These are phyloP conservation scores for Candida glaebosa DNA, from an alignment of 805 yeast species.

Conservation along the genomic window DNA sequence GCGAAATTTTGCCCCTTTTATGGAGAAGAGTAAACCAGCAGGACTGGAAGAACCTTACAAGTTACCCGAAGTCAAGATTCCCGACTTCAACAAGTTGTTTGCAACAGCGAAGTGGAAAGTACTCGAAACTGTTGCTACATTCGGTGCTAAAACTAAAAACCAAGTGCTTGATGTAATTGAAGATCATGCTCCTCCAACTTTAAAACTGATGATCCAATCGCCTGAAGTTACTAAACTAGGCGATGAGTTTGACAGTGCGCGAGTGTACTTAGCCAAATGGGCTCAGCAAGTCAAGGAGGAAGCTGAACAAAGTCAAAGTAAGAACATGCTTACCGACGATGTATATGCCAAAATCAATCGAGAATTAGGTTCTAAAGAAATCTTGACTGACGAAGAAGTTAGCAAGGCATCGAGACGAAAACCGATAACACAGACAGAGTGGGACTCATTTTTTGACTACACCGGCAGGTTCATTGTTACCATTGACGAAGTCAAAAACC, in stretches of 20 bases:
- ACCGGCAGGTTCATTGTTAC: constrained; percentile 75
- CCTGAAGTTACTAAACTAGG: constrained; percentile 81
- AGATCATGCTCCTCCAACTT: constrained; percentile 56
- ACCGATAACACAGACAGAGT: constrained; percentile 66
- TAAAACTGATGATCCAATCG: constrained; percentile 58
- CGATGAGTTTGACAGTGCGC: constrained; percentile 90
- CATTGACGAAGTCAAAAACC: constrained; percentile 69
- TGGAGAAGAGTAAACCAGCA: constrained; percentile 12
- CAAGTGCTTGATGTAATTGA: constrained; percentile 64
- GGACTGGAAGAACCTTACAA: constrained; percentile 17
- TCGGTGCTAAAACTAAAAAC: constrained; percentile 49
- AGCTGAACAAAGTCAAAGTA: constrained; percentile 60
- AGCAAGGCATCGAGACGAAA: constrained; percentile 60
- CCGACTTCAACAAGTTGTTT: constrained; percentile 47
- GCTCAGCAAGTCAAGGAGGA: constrained; percentile 91
- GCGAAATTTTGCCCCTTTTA: constrained; percentile 49
- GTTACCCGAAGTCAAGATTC: constrained; percentile 13
- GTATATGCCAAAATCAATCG: constrained; percentile 52
- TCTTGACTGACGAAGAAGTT: constrained; percentile 58
- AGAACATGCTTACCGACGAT: constrained; percentile 54
- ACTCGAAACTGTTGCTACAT: constrained; percentile 77
- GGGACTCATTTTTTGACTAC: constrained; percentile 81
- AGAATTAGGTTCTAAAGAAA: constrained; percentile 60
- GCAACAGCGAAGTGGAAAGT: constrained; percentile 82
- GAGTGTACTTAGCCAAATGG: constrained; percentile 93